Base-by-base conservation (phyloP, 768 basidiomycete species). In the Trametes cingulata region DNA sequence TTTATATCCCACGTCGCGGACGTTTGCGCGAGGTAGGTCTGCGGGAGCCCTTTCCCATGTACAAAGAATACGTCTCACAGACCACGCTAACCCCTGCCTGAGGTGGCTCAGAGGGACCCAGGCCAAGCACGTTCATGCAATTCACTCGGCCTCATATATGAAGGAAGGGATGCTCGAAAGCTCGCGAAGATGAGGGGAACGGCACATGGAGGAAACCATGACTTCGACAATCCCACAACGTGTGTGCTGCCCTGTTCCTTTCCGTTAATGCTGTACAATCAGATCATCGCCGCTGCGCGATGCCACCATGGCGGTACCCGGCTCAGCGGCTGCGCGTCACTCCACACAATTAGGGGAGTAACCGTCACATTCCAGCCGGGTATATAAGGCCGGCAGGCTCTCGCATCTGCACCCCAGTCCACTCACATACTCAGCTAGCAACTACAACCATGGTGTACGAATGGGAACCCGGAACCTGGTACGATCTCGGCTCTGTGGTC, bases 401-500 rank as follows among this genome's bases (percentile, higher is more conserved):
- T 22, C 43, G 1, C 29, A 39, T 47, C n/a, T 6, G 13, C 7
- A 17, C 29, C 19, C 36, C 35, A 7, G 29, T 14, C 20, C 29
- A 14, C 53, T 25, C 29, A 22, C 19, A 46, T 33, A 43, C 7
- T 19, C 42, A 8, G 46, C 58, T 14, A 20, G 40, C 5, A 42
- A 35, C 48, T 43, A 22, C 41, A 49, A 42, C 35, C 27, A 60
- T 64, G 56, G 69, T 73, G 56, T 68, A 68, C 52, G 67, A 61
- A 45, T 90, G 88, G 88, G 72, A 85, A 74, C 86, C 87, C 37
- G 86, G 86, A 45, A 84, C 79, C 19, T 69, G 80, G 58, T 90
- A 90, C 77, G 72, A 77, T 66, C 64, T 67, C 42, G 83, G 77
- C 60, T 77, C 81, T 52, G 74, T 84, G 29, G 88, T 90, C 60